Base-by-base conservation (phyloP, 306 rosid genomes). In the Cucurbita pepo region DNA sequence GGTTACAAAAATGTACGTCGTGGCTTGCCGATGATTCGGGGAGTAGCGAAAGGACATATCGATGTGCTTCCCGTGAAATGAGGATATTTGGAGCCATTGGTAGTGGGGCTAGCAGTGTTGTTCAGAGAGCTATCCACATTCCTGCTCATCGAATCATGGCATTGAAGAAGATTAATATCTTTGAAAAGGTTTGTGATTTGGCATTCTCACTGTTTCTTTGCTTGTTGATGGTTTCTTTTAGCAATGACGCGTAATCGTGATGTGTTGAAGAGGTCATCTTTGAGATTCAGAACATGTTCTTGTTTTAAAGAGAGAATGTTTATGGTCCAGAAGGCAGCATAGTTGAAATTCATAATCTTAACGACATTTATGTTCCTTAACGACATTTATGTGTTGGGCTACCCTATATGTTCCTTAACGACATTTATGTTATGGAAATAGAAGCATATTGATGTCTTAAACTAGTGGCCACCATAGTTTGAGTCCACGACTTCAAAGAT, bases 101-200 rank as follows among this genome's bases (percentile, higher is more conserved):
- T 50, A 87, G 97, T 73, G 98, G 98, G 16, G 98, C 98, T 14
- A 94, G 98, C 70, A 89, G 97, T 79, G 85, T 94, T 77, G 98
- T 94, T 47, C 97, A 94, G 85, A 90, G 97, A 85, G 98, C 96
- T 73, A 86, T 94, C 13, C 98, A 94, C 76, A 88, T 94, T 63
- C 97, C 97, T 50, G 84, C 80, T 5, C 97, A 94, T 77, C 87
- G 92, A 71, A 86, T 94, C 75, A 73, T 94, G 51, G 99, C 97
- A 0, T 69, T 94, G 48, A 94, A 91, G 89, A 94, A 91, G 87
- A 94, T 94, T 72, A 94, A 94, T 53, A 94, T 94, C 73, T 94
- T 94, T 77, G 99, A 94, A 79, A 94, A 91, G 97, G 98, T 89
- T 65, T 59, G 53, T 47, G 48, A 5, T 75, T 57, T 40, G 18